A percentile compares a stretch with the other conserved stretches of the same genome.
Evolutionary conservation across 352 stramenopile species (phyloP).

Genomic region (Thalassiosira hispida): DNA sequence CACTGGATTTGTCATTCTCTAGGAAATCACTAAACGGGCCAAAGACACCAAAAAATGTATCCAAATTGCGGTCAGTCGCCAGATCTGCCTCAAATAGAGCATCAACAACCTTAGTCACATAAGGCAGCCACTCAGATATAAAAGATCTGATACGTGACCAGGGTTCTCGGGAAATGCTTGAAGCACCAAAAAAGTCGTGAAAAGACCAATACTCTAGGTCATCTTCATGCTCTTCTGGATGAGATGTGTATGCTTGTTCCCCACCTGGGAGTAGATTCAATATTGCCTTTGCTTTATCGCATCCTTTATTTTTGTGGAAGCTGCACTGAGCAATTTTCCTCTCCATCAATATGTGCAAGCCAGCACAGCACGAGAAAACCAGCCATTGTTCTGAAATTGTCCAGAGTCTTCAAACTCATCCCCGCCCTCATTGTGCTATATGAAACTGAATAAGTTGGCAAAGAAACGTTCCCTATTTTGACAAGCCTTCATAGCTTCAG

Average conservation of each 20-base stretch:
- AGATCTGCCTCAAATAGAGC: conserved; percentile 22
- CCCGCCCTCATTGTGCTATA: too few relatives aligned
- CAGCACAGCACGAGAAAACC: background rate
- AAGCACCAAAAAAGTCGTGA: background rate
- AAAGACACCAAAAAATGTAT: conserved; percentile 18
- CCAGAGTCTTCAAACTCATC: background rate
- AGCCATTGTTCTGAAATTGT: background rate
- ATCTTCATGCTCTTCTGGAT: conserved; percentile 5
- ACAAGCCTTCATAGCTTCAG: background rate
- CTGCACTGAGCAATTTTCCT: conserved; percentile 23
- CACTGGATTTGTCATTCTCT: background rate
- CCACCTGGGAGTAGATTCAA: conserved; percentile 13
- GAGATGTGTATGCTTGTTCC: conserved; percentile 4
- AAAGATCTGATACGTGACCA: background rate
- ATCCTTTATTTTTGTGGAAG: conserved; percentile 19
- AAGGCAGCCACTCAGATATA: conserved; percentile 10
- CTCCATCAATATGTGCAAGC: conserved; percentile 12
- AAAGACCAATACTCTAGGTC: background rate
- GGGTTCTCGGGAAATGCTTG: background rate
- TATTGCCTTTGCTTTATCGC: conserved; percentile 8
- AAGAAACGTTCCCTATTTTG: too few relatives aligned
- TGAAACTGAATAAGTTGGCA: too few relatives aligned
- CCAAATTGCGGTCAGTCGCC: conserved; percentile 19
- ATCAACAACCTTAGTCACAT: conserved; percentile 29
- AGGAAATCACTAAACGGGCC: background rate